Evolutionary conservation across 148 eudicot genomes (phyloP), one percentile per base, ranked within the genome.

Genomic region (Vaccinium corymbosum): DNA sequence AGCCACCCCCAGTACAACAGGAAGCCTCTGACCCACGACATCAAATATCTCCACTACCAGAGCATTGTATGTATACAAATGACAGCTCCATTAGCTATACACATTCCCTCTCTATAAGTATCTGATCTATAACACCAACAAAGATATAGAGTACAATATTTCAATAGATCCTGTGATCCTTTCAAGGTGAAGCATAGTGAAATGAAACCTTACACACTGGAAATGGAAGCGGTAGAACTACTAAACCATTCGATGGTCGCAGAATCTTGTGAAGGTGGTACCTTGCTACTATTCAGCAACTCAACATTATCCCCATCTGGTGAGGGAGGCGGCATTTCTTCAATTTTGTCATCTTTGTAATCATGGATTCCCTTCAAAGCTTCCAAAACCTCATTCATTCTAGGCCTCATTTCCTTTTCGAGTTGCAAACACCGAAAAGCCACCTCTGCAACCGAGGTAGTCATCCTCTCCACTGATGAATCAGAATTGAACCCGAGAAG

Each of bases 221-320:
- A 64, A 85, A 82, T 87, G 19, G 90, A 81, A n/a, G 88, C 91
- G 20, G 92, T 87, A 10, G 88, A 86, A 29, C 81, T 70, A 82
- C 90, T 88, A 27, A 56, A 55, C 92, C 93, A 91, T 32, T 66
- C 64, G 42, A 83, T 76, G 76, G 86, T 88, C 0, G 89, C 90
- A 62, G 91, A 80, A 52, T 49, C 55, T 10, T 93, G 93, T 25
- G 93, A 91, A 55, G 84, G 9, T 20, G 80, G 85, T 9, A 42
- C 66, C 22, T 80, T 84, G 49, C 59, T 68, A 22, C 83, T 73
- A 78, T 89, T 88, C 85, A 91, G 53, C 78, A 90, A 82, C 83
- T 85, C 87, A 46, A 71, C 85, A 16, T 85, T 82, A 81, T 86
- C 92, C 6, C 80, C 25, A 52, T 87, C 89, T 0, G 73, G 71